Conservation (phyloP, 192 early-diverging fungal species). For the Helicostylum pulchrum region DNA sequence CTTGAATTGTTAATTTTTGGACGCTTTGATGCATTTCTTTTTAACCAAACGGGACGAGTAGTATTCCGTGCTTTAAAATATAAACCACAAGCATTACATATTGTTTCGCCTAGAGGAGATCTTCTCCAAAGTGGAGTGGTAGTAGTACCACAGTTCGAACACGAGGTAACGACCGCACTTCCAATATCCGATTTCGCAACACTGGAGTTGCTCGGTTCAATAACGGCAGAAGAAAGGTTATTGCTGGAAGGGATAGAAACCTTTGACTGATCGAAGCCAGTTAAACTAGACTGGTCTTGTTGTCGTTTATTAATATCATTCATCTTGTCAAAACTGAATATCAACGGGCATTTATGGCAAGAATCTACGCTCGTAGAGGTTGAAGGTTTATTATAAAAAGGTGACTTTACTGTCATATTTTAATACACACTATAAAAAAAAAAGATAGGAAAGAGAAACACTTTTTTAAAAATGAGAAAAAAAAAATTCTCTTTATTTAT, state of each 20-base stretch:
- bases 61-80: conserved; percentile 57
- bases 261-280: conserved; percentile 24
- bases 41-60: conserved; percentile 54
- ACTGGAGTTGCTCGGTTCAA: conserved; percentile 42
- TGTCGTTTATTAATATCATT: conserved; percentile 13
- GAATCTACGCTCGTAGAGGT: conserved; percentile 39
- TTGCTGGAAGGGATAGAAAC: conserved; percentile 32
- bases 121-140: conserved; percentile 77
- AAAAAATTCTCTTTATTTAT: conserved; percentile 3
- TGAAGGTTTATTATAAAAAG: conserved; percentile 38
- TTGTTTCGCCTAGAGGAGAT: conserved; percentile 61
- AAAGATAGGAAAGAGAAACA: background rate
- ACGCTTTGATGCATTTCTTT: conserved; percentile 38
- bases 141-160: conserved; percentile 72
- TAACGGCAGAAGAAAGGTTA: background rate
- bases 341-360: conserved; percentile 35
- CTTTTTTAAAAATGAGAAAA: background rate
- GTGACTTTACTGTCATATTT: conserved; percentile 32
- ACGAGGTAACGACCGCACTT: conserved; percentile 31
- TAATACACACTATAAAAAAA: background rate
- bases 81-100: conserved; percentile 87
- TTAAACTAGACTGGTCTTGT: conserved; percentile 23
- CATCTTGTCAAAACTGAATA: conserved; percentile 8
- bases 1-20: background rate
- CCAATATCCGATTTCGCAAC: conserved; percentile 40